Percentiles rank a stretch among this genome's conserved stretches.
Evolutionary conservation across 345 rosid genomes (phyloP).

Genomic region (Populus nigra): DNA sequence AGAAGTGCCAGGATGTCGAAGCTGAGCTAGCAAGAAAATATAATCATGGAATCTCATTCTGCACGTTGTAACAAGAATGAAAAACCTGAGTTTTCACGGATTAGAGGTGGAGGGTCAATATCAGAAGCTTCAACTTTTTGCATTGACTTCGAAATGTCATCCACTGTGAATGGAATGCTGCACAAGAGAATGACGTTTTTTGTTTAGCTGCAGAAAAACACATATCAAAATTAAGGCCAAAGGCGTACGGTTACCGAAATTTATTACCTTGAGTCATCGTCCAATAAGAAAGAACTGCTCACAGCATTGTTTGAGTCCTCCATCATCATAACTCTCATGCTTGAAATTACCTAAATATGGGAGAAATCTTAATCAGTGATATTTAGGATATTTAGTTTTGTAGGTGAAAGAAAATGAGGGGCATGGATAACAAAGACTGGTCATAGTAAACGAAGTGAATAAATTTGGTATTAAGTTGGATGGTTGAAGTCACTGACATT

Average conservation of each 20-base stretch:
- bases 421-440: not conserved
- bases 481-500: no score
- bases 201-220: not conserved
- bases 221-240: not conserved
- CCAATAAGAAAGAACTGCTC: slow-evolving; percentile 83
- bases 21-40: not conserved
- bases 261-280: slow-evolving; percentile 83
- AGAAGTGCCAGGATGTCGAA: not conserved
- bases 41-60: slow-evolving; percentile 36
- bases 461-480: no score
- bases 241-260: not conserved
- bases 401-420: not conserved
- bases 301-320: slow-evolving; percentile 85
- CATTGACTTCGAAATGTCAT: slow-evolving; percentile 88
- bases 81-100: slow-evolving; percentile 82
- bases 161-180: slow-evolving; percentile 94
- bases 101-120: slow-evolving; percentile 69
- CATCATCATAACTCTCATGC: slow-evolving; percentile 83
- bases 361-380: not conserved
- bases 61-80: slow-evolving; percentile 71
- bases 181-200: not conserved
- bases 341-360: slow-evolving; percentile 61
- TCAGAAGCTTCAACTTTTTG: slow-evolving; percentile 73
- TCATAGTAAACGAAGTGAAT: no score
- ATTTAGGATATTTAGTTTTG: not conserved